Base-by-base conservation (phyloP, 2,329 filamentous ascomycete genomes). In the Rhynchosporium secalis region DNA sequence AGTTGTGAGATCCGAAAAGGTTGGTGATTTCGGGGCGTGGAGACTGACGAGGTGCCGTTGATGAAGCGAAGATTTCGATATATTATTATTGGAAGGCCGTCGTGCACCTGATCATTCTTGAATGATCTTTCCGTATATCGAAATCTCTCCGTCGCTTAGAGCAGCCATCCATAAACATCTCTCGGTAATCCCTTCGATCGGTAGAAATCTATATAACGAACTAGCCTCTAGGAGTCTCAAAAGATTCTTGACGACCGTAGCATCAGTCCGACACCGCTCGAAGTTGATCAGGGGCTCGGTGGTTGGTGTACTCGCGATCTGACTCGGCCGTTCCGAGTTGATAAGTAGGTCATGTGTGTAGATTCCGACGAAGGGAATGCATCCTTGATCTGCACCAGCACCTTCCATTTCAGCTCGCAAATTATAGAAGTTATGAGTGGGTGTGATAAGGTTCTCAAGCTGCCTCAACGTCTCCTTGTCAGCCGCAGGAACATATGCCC, bases 161-260 rank as follows among this genome's bases (percentile, higher is more conserved):
- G 90, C 89, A 52, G 89, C 87, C 78, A 95, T 87, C 91, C 91
- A 95, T n/a, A 95, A 80, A 73, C 91, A 95, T 66, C 89, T 83
- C 75, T 91, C 90, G 4, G 90, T 88, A 56, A 92, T 84, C 58
- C 90, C 89, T 65, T 91, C 88, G 43, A 93, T 85, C 1, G 90
- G 86, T 69, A 86, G 82, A 73, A 94, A 92, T 6, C 79, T 77
- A 73, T 94, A 95, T 61, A 86, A 82, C 28, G 87, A 85, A 73
- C 90, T 93, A 1, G 89, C 88, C 75, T 95, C 91, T 9, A 95
- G 79, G n/a, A 95, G 79, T 28, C 91, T 82, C 46, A 94, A 78
- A 45, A 95, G 78, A 55, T 89, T 91, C 79, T 95, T 95, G 67
- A 94, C 87, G 45, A 93, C 88, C 1, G 83, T 82, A 3, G 91